Evolutionary conservation across 192 early-diverging fungal genomes (phyloP), one percentile per base, ranked within the genome.

Genomic region (Coemansia sp.): DNA sequence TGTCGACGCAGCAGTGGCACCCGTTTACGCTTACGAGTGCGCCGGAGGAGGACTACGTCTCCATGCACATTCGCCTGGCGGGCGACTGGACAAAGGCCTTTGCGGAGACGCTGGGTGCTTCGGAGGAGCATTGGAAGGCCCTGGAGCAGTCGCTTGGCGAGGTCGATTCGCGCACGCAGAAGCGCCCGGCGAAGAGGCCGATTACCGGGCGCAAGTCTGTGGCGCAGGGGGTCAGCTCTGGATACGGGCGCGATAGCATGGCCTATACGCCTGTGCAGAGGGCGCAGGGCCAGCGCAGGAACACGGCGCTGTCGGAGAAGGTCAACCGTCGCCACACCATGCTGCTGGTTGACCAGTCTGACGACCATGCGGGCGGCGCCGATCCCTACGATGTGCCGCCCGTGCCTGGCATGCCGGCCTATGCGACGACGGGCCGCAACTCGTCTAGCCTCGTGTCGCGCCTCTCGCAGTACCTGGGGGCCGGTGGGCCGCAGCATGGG

Each of bases 1-100:
- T 92, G 56, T 84, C 86, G 62, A 72, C 82, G 35, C 84, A 84
- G 72, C 85, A 92, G 73, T 92, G 91, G 91, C 92, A 93, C 62
- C 92, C 92, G 2, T 93, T 93, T 76, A 93, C 92, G 12, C 81
- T 93, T 48, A 93, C 92, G 20, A 92, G 90, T 25, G 88, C 90
- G 20, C 92, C 92, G 7, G 82, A 93, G 69, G 92, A 93, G 63
- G 84, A 87, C 62, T 91, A 89, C 42, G 68, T 90, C 23, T 88
- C 88, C 3, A 68, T 93, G 34, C 92, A 93, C 61, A 90, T 93
- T 42, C 86, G 91, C 64, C 85, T 90, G 8, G 89, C 83, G 8
- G 91, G 91, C 36, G 89, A 91, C 77, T 92, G 86, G 87, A 92
- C 91, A 31, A 83, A 75, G 0, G 74, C 72, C 20, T 90, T 93